Conservation (phyloP, 1,284 basidiomycete genomes). For the Pterula multifida region DNA sequence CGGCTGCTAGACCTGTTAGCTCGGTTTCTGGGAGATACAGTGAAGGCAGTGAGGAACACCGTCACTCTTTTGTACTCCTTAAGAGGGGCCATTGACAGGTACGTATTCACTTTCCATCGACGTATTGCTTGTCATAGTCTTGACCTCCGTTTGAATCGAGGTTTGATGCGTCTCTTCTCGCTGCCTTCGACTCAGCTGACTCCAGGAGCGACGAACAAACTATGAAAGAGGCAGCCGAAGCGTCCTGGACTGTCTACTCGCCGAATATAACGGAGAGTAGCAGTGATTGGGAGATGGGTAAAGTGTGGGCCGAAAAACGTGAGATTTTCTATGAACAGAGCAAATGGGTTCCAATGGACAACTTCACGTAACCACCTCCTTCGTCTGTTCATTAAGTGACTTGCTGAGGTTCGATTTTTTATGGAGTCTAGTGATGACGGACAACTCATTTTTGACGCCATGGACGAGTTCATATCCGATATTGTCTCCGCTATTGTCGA, state of each 20-base stretch:
- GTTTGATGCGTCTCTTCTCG: slow-evolving; percentile 76
- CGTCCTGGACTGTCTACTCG: slow-evolving; percentile 77
- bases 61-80: slow-evolving; percentile 50
- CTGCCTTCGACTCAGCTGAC: slow-evolving; percentile 79
- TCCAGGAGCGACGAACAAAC: slow-evolving; percentile 51
- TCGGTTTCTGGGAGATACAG: slow-evolving; percentile 52
- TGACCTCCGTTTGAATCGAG: slow-evolving; percentile 34
- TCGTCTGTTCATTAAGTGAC: neutral
- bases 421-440: slow-evolving; percentile 27
- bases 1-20: slow-evolving; percentile 58
- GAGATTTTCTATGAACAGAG: slow-evolving; percentile 87
- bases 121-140: neutral
- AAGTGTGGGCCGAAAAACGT: slow-evolving; percentile 87
- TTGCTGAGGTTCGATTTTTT: slow-evolving; percentile 3
- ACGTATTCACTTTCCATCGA: neutral
- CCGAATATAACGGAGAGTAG: slow-evolving; percentile 12
- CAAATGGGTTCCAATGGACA: slow-evolving; percentile 70
- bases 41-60: slow-evolving; percentile 64
- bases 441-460: slow-evolving; percentile 75
- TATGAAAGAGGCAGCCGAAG: slow-evolving; percentile 72
- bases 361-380: slow-evolving; percentile 59
- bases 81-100: slow-evolving; percentile 43
- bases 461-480: slow-evolving; percentile 82
- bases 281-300: slow-evolving; percentile 79
- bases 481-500: slow-evolving; percentile 55